Base-by-base conservation (phyloP, 1,284 basidiomycete species). In the Inonotus hispidus region DNA sequence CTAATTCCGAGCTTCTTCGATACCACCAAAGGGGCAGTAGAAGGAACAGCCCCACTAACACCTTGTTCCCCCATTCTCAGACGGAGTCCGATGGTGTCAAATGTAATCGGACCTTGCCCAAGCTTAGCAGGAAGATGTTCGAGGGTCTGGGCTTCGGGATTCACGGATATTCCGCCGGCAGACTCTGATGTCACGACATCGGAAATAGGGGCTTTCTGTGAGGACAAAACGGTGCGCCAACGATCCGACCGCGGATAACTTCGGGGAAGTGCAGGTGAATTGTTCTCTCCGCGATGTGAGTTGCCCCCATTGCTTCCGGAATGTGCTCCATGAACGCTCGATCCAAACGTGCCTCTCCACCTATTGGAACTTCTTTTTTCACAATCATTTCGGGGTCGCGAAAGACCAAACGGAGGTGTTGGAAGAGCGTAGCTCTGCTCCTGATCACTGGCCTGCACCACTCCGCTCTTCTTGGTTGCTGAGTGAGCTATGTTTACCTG, bases 281-380 rank as follows among this genome's bases (percentile, higher is more conserved):
- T 56, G 41, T 56, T 58, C 38, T 56, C 58, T n/a, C 19, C 38
- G n/a, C 35, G 27, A 37, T 43, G 46, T 14, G 58, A 19, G 11
- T 25, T 5, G 3, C 47, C 45, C 13, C 56, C 59, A 19, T 38
- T 27, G 13, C 58, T 16, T 13, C 59, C 59, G 23, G 63, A 64
- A 27, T 61, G 23, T 19, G 63, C 63, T 21, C 14, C 56, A 27
- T 27, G 49, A n/a, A 64, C 32, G 37, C 63, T 59, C 1, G 63
- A 58, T 11, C 63, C 49, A 37, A 64, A 37, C 19, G 63, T 41
- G 13, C 54, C 55, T 25, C 59, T 49, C 63, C 63, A 64, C 38
- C 59, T 43, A 32, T 61, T 59, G 14, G 56, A 16, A 3, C 38
- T 39, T 7, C 50, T 1, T 25, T n/a, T 13, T 46, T 38, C 46